Evolutionary conservation across 2,329 filamentous ascomycete species (phyloP).

Genomic region (Teratosphaeria destructans): DNA sequence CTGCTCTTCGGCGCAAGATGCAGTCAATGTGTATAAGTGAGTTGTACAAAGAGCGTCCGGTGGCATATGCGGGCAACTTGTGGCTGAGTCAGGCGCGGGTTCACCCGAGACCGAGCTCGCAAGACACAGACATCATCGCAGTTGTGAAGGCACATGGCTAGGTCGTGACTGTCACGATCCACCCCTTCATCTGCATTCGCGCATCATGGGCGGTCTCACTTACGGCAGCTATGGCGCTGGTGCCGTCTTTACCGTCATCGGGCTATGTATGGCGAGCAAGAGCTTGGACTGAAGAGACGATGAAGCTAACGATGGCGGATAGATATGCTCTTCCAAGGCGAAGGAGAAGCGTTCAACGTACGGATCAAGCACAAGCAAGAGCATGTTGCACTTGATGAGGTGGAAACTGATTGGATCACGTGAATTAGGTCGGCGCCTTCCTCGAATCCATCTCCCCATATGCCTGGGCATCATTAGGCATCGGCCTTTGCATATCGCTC

Average conservation of each 20-base stretch:
- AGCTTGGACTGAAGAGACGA: constrained; percentile 1
- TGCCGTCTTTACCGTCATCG: constrained; percentile 25
- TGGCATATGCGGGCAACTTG: background rate
- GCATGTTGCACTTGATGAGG: background rate
- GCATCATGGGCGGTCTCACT: constrained; percentile 24
- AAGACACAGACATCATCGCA: background rate
- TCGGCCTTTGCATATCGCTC: constrained; percentile 86
- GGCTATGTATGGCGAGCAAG: constrained; percentile 24
- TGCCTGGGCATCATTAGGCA: constrained; percentile 83
- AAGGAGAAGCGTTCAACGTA: constrained; percentile 93
- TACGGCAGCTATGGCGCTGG: constrained; percentile 28
- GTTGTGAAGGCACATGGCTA: background rate
- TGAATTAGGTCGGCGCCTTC: constrained; percentile 72
- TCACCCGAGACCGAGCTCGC: background rate
- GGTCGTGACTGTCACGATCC: background rate
- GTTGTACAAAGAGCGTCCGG: background rate
- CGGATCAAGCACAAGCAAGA: constrained; percentile 18
- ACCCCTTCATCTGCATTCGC: background rate
- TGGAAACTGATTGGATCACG: background rate
- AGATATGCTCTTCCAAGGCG: constrained; percentile 99
- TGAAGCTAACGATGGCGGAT: constrained; percentile 18
- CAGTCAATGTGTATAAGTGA: background rate
- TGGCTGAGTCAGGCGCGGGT: background rate
- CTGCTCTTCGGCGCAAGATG: background rate
- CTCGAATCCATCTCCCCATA: constrained; percentile 90